Evolutionary conservation across 2,329 filamentous ascomycete species (phyloP).

Genomic region (Curvularia verruculosa): DNA sequence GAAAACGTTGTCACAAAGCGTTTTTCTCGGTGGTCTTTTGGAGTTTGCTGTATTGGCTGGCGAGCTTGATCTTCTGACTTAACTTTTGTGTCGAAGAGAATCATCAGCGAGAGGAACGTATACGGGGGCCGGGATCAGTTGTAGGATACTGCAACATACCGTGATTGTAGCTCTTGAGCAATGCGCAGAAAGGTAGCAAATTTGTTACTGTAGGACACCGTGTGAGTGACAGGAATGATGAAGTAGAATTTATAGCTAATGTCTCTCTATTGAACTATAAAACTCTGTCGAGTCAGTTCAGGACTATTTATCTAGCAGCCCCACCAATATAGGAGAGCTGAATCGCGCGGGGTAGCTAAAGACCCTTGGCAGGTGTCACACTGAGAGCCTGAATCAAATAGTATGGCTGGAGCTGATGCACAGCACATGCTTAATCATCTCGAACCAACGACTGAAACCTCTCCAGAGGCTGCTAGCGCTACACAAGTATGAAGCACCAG

Average conservation of each 20-base stretch:
- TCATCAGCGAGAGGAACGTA: background rate
- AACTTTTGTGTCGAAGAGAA: background rate
- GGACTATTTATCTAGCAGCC: background rate
- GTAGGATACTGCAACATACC: background rate
- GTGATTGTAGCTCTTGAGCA: background rate
- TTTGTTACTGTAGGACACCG: background rate
- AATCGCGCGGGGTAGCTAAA: background rate
- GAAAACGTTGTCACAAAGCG: background rate
- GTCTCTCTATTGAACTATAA: too few relatives aligned
- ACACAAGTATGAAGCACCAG: background rate
- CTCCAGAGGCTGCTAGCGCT: background rate
- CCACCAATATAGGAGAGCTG: background rate
- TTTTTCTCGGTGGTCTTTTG: background rate
- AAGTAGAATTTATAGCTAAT: too few relatives aligned
- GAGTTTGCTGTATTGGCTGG: background rate
- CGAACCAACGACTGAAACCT: background rate
- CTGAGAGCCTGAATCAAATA: background rate
- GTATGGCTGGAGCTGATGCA: background rate
- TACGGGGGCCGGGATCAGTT: background rate
- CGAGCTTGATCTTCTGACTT: background rate
- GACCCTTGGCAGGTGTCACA: background rate
- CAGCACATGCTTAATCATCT: background rate
- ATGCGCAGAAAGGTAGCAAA: background rate
- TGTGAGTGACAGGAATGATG: background rate
- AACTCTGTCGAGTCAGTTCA: too few relatives aligned